phyloP scores from a whole-genome alignment of 1,284 basidiomycete genomes.

The Limonomyces culmigenus region DNA sequence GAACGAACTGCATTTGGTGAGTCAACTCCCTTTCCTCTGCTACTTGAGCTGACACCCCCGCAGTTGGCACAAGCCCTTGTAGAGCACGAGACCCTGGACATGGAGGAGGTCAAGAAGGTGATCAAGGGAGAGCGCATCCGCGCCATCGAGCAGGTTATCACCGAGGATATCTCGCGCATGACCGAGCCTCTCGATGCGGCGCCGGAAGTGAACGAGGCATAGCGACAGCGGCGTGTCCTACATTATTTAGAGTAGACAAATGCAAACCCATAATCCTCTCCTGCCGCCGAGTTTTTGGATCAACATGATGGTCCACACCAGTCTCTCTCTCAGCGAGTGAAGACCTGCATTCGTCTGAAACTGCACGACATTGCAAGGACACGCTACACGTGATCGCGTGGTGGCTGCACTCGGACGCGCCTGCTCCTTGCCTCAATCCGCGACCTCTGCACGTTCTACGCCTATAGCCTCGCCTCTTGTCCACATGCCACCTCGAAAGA shows the following conservation, averaged over 20 bases:
- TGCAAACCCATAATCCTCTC: no score
- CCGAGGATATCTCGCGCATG: constrained; percentile 30
- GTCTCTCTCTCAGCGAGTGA: no score
- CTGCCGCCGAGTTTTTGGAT: constrained; percentile 1
- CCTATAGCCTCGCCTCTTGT: neutral
- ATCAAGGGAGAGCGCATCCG: constrained; percentile 68
- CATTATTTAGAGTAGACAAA: no score
- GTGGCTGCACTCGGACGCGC: neutral
- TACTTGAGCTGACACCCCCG: constrained; percentile 4
- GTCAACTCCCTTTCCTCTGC: constrained; percentile 9
- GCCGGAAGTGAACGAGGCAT: no score
- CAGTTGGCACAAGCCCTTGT: constrained; percentile 80
- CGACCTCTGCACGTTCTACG: neutral
- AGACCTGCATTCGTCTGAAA: no score
- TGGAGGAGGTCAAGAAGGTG: constrained; percentile 75
- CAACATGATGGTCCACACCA: no score
- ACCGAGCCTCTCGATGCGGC: constrained; percentile 8
- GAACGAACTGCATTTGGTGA: constrained; percentile 68
- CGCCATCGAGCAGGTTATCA: constrained; percentile 42
- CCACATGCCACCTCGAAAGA: neutral
- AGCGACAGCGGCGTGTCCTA: no score
- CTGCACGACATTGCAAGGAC: no score
- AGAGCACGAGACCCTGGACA: constrained; percentile 85
- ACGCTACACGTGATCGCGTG: neutral
- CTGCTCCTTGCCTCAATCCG: neutral